Percentiles rank a stretch among this genome's conserved stretches.
Evolutionary conservation across 2,329 filamentous ascomycete species (phyloP).

Genomic region (Mollisia scopiformis): DNA sequence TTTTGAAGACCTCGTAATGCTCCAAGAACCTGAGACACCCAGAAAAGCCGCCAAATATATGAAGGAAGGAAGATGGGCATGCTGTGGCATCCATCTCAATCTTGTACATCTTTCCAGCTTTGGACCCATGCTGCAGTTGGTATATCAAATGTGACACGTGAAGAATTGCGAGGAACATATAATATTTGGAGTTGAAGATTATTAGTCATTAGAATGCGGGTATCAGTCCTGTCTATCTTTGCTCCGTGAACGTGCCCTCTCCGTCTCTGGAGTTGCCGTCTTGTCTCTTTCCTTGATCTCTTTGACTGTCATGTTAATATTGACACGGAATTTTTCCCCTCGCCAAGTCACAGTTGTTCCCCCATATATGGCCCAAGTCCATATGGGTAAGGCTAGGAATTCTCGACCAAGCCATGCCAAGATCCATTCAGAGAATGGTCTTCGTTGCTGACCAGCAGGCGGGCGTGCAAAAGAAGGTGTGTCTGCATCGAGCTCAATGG

Average conservation of each 20-base stretch:
- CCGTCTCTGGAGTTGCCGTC: constrained; percentile 13
- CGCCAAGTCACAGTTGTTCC: constrained; percentile 88
- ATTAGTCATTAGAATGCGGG: background rate
- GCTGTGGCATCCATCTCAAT: too few relatives aligned
- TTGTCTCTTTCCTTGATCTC: constrained; percentile 40
- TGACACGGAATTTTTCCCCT: constrained; percentile 79
- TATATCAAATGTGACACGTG: too few relatives aligned
- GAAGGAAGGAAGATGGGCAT: too few relatives aligned
- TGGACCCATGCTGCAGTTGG: too few relatives aligned
- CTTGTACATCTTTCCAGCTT: too few relatives aligned
- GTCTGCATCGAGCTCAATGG: constrained; percentile 70
- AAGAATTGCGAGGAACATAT: too few relatives aligned
- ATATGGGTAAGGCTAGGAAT: constrained; percentile 81
- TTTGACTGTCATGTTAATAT: constrained; percentile 80
- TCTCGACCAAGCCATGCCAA: constrained; percentile 86
- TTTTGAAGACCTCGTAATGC: too few relatives aligned
- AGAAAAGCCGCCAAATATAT: too few relatives aligned
- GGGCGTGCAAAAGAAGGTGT: constrained; percentile 77
- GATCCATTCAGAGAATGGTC: constrained; percentile 73
- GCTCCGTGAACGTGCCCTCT: constrained; percentile 24
- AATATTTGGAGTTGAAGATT: too few relatives aligned
- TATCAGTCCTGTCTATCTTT: constrained; percentile 33
- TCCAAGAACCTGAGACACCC: too few relatives aligned
- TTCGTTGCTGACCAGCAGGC: constrained; percentile 53
- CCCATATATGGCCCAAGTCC: constrained; percentile 87